Evolutionary conservation across 345 rosid genomes (phyloP), one percentile per base, ranked within the genome.

Genomic region (Corchorus capsularis): DNA sequence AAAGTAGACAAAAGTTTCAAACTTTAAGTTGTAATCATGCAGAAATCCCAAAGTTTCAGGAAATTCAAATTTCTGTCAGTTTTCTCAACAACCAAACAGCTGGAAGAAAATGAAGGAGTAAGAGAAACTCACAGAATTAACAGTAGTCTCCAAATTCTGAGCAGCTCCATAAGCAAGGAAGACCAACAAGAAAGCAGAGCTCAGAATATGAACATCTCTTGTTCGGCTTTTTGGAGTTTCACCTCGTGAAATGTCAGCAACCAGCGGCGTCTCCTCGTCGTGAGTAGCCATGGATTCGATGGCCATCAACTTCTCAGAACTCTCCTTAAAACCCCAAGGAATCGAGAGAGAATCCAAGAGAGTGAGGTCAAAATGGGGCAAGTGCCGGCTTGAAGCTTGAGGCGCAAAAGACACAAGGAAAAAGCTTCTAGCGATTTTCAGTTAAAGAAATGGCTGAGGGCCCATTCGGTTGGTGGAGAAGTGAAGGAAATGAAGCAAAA

Each of bases 101-200:
- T 95, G 89, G 89, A 90, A 92, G 55, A 91, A 84, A 57, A 89
- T 92, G 81, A 94, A 94, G 68, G 96, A 94, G 16, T 46, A 69
- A 13, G 3, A 5, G 20, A 59, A 73, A 84, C 89, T 84, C 69
- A 95, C 98, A 54, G 91, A 80, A 75, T 95, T 93, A 76, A 95
- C 79, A 35, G 93, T 93, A 14, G 92, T 91, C 83, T 95, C 92
- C 17, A 95, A 89, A 85, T 95, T 95, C 87, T 95, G 98, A 75
- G 99, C 98, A 75, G 98, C 98, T 69, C 98, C 98, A 63, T 83
- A 94, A 65, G 98, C 92, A 71, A 86, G 91, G 80, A 94, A 94
- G 72, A 94, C 73, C 65, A 94, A 85, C 79, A 94, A 77, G 63
- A 94, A 94, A 43, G 95, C 89, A 70, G 79, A 82, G 85, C 99